Conservation (phyloP, 2,329 filamentous ascomycete genomes). For the Penicillium sp. region DNA sequence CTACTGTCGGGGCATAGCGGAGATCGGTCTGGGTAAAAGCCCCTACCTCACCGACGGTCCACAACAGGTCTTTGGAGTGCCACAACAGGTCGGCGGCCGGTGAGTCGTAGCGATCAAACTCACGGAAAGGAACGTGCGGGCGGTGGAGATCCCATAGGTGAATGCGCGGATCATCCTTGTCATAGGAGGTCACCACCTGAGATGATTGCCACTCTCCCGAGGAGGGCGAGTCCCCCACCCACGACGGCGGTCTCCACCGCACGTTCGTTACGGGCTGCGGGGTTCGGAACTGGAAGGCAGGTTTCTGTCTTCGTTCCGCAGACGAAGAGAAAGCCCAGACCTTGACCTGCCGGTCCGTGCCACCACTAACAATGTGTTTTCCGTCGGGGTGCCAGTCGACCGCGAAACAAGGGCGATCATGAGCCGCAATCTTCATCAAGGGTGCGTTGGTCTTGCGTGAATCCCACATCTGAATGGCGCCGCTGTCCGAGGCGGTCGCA, state of each 20-base stretch:
- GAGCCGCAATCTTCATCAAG: constrained; percentile 57
- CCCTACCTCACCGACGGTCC: constrained; percentile 59
- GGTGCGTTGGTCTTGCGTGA: constrained; percentile 53
- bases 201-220: constrained; percentile 56
- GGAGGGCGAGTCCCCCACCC: constrained; percentile 49
- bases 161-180: constrained; percentile 55
- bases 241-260: constrained; percentile 58
- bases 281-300: constrained; percentile 54
- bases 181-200: constrained; percentile 59
- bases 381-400: constrained; percentile 65
- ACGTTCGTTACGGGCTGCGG: constrained; percentile 59
- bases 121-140: constrained; percentile 57
- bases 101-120: constrained; percentile 53
- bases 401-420: constrained; percentile 56
- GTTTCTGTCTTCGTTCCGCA: constrained; percentile 55
- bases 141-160: constrained; percentile 62
- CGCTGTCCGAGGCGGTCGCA: constrained; percentile 60
- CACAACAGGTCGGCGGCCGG: constrained; percentile 57
- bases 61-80: constrained; percentile 60
- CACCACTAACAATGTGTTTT: constrained; percentile 59
- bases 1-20: constrained; percentile 54
- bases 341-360: constrained; percentile 57
- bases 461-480: constrained; percentile 61
- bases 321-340: constrained; percentile 59
- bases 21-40: constrained; percentile 60